Evolutionary conservation across 306 rosid genomes (phyloP), one percentile per base, ranked within the genome.

Genomic region (Rosa chinensis): DNA sequence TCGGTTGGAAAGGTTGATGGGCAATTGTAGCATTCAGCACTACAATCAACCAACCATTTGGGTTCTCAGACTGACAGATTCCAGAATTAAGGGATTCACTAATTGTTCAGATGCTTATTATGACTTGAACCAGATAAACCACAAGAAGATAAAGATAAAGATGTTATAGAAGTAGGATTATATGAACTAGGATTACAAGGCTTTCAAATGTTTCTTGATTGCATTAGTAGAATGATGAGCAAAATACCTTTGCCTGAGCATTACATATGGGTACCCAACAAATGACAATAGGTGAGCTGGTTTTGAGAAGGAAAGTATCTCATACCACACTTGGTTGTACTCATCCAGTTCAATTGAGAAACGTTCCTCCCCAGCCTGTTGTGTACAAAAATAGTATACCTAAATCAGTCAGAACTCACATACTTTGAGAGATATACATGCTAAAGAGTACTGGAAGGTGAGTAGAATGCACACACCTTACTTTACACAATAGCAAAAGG

Each of bases 361-460:
- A 6, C 97, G 88, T 69, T 94, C 99, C 82, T 94, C 99, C 70
- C 97, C 99, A 3, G 97, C 97, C 99, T 94, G 94, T 74, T 53
- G 66, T 72, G 40, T 17, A 32, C 59, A 56, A 81, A 64, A 80
- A n/a, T 80, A 69, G 49, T 37, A 62, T 1, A 13, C 20, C 73
- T 10, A n/a, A 74, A 55, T 56, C 68, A 74, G 67, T 39, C 23
- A 40, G 39, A 62, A 55, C 64, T 52, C 39, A 9, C 12, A 42
- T 58, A 23, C 35, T 37, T 18, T 48, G 5, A 35, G 10, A 64
- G 17, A 18, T 25, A 25, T 61, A 21, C 66, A 59, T 59, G 66
- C 6, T 59, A 59, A 59, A 59, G 32, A 59, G 35, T 12, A 63
- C 40, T 28, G 20, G 20, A 59, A 50, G 20, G 56, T 4, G 6